phyloP scores from a whole-genome alignment of 192 early-diverging fungal genomes.

The Coemansia sp. region DNA sequence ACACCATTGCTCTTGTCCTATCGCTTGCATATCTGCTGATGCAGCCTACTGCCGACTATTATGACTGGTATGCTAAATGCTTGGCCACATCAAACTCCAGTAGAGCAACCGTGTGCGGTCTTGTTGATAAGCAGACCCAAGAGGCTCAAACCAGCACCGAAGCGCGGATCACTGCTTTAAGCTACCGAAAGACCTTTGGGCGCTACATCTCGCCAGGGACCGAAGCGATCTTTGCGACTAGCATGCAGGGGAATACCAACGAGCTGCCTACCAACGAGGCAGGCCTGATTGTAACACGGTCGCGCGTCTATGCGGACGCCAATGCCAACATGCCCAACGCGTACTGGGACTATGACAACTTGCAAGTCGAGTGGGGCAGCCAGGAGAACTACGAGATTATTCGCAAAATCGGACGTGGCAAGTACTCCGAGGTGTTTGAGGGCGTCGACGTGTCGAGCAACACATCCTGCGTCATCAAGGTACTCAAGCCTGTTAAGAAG shows the following conservation, averaged over 20 bases:
- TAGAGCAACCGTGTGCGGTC: constrained; percentile 2
- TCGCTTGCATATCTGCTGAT: constrained; percentile 11
- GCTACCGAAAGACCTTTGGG: constrained; percentile 26
- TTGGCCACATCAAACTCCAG: background rate
- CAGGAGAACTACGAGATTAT: constrained; percentile 98
- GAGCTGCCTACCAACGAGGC: constrained; percentile 27
- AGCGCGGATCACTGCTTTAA: background rate
- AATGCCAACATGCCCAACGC: constrained; percentile 75
- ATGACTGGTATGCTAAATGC: constrained; percentile 6
- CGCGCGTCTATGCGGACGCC: constrained; percentile 88
- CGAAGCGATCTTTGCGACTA: background rate
- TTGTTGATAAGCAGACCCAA: constrained; percentile 6
- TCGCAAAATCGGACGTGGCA: constrained; percentile 96
- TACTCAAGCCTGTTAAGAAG: constrained; percentile 99
- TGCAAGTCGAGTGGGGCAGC: constrained; percentile 84
- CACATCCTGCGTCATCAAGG: constrained; percentile 95
- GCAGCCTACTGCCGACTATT: background rate
- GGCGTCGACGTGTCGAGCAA: constrained; percentile 88
- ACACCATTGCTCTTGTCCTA: constrained; percentile 9
- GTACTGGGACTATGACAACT: constrained; percentile 98
- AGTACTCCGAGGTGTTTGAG: constrained; percentile 99
- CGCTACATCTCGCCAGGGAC: constrained; percentile 5
- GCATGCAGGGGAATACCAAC: constrained; percentile 34
- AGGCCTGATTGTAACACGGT: constrained; percentile 53
- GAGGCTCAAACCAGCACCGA: background rate